Evolutionary conservation across 371 early-diverging fungal genomes (phyloP).

Genomic region (Mucor racemosus): DNA sequence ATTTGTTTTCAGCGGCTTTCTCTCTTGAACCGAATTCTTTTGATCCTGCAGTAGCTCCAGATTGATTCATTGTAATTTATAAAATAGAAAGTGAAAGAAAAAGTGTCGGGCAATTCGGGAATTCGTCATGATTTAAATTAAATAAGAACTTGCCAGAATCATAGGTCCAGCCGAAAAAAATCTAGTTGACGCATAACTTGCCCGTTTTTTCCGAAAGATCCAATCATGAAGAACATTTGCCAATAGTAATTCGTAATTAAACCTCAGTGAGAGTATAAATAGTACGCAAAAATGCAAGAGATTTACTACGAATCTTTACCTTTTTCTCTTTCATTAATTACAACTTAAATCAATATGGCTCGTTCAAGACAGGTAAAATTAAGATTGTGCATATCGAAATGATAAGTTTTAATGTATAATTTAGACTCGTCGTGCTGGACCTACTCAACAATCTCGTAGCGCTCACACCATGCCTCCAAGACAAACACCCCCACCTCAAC

Average conservation of each 20-base stretch:
- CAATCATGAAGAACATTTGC: background rate
- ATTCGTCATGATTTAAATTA: background rate
- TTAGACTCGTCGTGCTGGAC: constrained; percentile 55
- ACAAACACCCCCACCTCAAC: constrained; percentile 60
- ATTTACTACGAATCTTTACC: background rate
- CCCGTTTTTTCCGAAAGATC: background rate
- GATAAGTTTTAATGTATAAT: background rate
- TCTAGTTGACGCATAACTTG: background rate
- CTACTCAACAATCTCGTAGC: constrained; percentile 64
- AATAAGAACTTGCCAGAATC: background rate
- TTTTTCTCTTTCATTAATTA: constrained; percentile 1
- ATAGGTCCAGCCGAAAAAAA: background rate
- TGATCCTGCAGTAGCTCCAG: constrained; percentile 13
- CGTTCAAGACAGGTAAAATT: constrained; percentile 26
- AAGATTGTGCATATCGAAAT: background rate
- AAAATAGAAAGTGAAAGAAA: constrained; percentile 3
- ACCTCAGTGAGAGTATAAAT: background rate
- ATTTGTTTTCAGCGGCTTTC: constrained; percentile 45
- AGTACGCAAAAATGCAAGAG: background rate
- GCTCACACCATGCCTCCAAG: constrained; percentile 74
- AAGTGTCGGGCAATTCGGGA: background rate
- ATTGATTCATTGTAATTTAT: constrained; percentile 1
- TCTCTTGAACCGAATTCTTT: constrained; percentile 36
- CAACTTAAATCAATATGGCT: constrained; percentile 15
- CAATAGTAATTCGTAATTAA: background rate